Conservation (phyloP, 192 early-diverging fungal genomes). For the Coemansia sp. region DNA sequence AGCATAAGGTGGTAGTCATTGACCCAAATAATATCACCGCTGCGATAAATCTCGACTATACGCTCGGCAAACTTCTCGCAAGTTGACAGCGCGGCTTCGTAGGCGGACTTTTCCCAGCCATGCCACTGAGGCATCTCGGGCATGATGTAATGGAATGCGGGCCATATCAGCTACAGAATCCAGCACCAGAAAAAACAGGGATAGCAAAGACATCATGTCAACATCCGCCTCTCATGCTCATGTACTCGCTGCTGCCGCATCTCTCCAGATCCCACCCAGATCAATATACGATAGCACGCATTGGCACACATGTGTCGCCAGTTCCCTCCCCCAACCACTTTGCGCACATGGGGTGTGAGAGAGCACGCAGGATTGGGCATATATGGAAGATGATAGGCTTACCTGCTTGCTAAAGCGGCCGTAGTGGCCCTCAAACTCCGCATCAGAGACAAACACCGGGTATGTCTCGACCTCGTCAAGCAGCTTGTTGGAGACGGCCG, state of each 20-base stretch:
- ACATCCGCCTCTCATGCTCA: too few species aligned
- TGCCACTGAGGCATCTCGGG: conserved; percentile 81
- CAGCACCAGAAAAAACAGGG: too few species aligned
- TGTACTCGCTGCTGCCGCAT: too few species aligned
- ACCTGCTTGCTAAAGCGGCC: conserved; percentile 91
- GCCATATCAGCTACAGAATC: conserved; percentile 79
- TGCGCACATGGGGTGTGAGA: too few species aligned
- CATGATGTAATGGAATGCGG: conserved; percentile 93
- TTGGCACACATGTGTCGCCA: too few species aligned
- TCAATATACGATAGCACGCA: not conserved
- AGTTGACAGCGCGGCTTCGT: conserved; percentile 78
- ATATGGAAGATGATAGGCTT: conserved; percentile 11
- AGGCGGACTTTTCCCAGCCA: conserved; percentile 72
- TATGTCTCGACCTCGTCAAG: conserved; percentile 60
- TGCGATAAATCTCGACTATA: conserved; percentile 70
- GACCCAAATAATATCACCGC: conserved; percentile 92
- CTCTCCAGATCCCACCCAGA: too few species aligned
- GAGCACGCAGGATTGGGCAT: too few species aligned
- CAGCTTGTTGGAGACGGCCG: conserved; percentile 59
- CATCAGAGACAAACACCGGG: conserved; percentile 77
- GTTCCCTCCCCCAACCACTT: too few species aligned
- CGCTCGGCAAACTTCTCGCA: conserved; percentile 82
- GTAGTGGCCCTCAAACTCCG: conserved; percentile 88
- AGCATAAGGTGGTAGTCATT: conserved; percentile 98
- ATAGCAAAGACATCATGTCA: not conserved